These are phyloP conservation scores for Ustilago nuda DNA, from an alignment of 1,284 basidiomycete species.

Conservation along the genomic window DNA sequence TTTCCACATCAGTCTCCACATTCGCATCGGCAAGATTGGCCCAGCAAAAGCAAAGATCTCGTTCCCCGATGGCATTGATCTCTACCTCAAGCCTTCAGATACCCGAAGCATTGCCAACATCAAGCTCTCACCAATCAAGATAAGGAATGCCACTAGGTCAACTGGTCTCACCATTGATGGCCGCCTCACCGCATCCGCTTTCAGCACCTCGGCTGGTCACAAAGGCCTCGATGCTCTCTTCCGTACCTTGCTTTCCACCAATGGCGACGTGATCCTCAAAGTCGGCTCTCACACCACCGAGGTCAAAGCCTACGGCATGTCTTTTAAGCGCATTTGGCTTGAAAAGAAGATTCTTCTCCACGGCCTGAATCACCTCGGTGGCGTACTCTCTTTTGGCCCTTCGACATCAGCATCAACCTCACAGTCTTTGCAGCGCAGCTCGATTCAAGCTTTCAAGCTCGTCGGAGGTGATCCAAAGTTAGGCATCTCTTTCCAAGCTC, in stretches of 20 bases:
- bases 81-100: slow-evolving; percentile 32
- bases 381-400: slow-evolving; percentile 30
- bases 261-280: slow-evolving; percentile 12
- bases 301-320: slow-evolving; percentile 58
- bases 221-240: slow-evolving; percentile 34
- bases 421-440: slow-evolving; percentile 10
- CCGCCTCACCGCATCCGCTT: slow-evolving; percentile 1
- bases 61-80: slow-evolving; percentile 47
- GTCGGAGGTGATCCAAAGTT: slow-evolving; percentile 37
- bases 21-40: slow-evolving; percentile 39
- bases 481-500: slow-evolving; percentile 49
- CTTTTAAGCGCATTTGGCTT: slow-evolving; percentile 44
- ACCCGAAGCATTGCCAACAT: slow-evolving; percentile 27
- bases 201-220: not conserved
- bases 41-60: slow-evolving; percentile 51
- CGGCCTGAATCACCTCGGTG: slow-evolving; percentile 48
- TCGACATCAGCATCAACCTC: slow-evolving; percentile 1
- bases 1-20: slow-evolving; percentile 25
- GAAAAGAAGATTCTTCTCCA: slow-evolving; percentile 48
- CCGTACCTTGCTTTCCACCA: slow-evolving; percentile 22
- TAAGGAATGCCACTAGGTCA: slow-evolving; percentile 25
- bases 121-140: slow-evolving; percentile 33
- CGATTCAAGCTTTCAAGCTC: slow-evolving; percentile 45
- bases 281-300: slow-evolving; percentile 33
- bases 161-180: slow-evolving; percentile 32